Evolutionary conservation across 495 filamentous ascomycete genomes (phyloP), one percentile per base, ranked within the genome.

Genomic region (Daldinia caldariorum): DNA sequence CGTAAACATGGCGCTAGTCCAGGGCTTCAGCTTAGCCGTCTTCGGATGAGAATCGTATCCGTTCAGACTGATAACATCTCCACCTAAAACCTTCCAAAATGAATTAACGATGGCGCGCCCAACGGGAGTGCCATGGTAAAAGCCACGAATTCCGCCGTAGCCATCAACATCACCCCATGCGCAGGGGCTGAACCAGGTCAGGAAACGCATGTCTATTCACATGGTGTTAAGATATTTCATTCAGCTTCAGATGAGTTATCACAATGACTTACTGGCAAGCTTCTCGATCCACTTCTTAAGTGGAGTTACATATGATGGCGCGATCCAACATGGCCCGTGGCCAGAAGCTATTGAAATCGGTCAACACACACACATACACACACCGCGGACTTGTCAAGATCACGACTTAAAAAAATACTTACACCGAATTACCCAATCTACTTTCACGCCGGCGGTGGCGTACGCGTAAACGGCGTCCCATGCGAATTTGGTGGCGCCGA

Each of bases 381-480:
- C 41, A 41, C 38, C 38, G n/a, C n/a, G 43, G 20, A 20, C 26
- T 47, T 20, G 20, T 47, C 9, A 13, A 47, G 20, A 47, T 47
- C 8, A 47, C 43, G 43, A 26, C 3, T 26, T 53, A 61, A 22
- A 35, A 57, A 61, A 22, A 35, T 7, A 57, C 79, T 31, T 70
- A 84, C 83, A 80, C 62, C 94, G 85, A 65, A 97, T 93, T 31
- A 97, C 81, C 92, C 89, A 92, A 67, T 92, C 83, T 2, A 97
- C 90, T 34, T 87, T 79, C 54, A 90, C 83, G 13, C 89, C 90
- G 0, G 82, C 76, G 0, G 85, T 84, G 3, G 88, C 88, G 71
- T 86, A 88, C 1, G 84, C 82, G 71, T 92, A 92, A 0, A 86
- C 90, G 9, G 87, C 87, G 79, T 94, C 92, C 82, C 86, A 92